Conservation (phyloP, 1,284 basidiomycete genomes). For the Sporisorium graminicola region DNA sequence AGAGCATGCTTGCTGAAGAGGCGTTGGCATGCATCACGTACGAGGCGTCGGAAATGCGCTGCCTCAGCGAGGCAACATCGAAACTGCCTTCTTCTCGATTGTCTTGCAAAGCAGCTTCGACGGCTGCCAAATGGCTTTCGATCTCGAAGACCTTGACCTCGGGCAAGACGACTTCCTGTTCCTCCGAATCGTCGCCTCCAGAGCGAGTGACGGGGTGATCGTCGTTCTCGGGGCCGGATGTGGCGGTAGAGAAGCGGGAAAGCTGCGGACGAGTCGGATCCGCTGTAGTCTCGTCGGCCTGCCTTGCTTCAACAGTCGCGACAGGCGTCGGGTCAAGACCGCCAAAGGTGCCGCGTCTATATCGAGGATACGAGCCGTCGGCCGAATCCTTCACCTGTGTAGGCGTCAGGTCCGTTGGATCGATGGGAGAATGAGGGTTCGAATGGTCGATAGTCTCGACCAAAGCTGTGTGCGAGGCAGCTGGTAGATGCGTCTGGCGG, state of each 20-base stretch:
- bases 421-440: slow-evolving; percentile 16
- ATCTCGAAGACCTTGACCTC: slow-evolving; percentile 51
- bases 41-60: slow-evolving; percentile 40
- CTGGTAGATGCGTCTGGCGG: slow-evolving; percentile 18
- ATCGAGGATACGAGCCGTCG: slow-evolving; percentile 7
- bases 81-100: slow-evolving; percentile 46
- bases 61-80: slow-evolving; percentile 40
- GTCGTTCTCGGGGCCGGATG: slow-evolving; percentile 13
- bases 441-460: slow-evolving; percentile 29
- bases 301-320: neutral
- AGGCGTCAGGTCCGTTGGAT: neutral
- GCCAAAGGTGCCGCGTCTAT: slow-evolving; percentile 41
- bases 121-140: slow-evolving; percentile 44
- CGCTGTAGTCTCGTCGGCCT: slow-evolving; percentile 1
- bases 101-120: slow-evolving; percentile 48
- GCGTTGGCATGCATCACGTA: slow-evolving; percentile 34
- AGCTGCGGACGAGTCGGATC: slow-evolving; percentile 22
- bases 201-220: neutral
- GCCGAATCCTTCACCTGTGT: neutral
- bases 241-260: slow-evolving; percentile 32
- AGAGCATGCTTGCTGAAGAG: slow-evolving; percentile 39
- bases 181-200: slow-evolving; percentile 21
- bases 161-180: slow-evolving; percentile 33
- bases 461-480: slow-evolving; percentile 33
- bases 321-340: slow-evolving; percentile 25